Conservation (phyloP, 441 rosid genomes). For the Metrosideros polymorpha region DNA sequence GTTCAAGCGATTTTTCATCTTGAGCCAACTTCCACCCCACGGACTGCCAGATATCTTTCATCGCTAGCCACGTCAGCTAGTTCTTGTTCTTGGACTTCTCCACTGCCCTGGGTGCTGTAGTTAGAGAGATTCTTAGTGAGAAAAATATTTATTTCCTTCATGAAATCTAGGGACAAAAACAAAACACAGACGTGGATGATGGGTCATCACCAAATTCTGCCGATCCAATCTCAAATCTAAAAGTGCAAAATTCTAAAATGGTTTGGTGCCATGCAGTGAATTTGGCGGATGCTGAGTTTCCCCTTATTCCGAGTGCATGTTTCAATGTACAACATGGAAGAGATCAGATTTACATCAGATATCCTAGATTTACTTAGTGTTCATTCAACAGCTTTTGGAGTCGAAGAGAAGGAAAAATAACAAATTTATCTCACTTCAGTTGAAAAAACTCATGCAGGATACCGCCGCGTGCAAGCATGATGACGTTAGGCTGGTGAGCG, state of each 20-base stretch:
- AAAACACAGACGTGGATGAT: background rate
- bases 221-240: background rate
- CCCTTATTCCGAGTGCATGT: background rate
- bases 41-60: conserved; percentile 9
- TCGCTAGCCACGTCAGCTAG: conserved; percentile 16
- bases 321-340: background rate
- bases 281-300: background rate
- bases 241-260: background rate
- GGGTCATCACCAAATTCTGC: background rate
- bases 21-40: background rate
- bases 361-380: background rate
- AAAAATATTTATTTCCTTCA: background rate
- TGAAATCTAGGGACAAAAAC: background rate
- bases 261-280: background rate
- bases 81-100: conserved; percentile 48
- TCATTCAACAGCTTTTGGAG: background rate
- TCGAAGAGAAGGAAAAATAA: background rate
- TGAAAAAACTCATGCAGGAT: background rate
- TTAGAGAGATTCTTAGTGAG: background rate
- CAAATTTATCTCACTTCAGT: background rate
- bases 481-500: background rate
- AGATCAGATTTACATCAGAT: background rate
- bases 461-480: background rate
- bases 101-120: conserved; percentile 59
- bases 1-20: background rate